Conservation (phyloP, 2,329 filamentous ascomycete species). For the Cordyceps tenuipes region DNA sequence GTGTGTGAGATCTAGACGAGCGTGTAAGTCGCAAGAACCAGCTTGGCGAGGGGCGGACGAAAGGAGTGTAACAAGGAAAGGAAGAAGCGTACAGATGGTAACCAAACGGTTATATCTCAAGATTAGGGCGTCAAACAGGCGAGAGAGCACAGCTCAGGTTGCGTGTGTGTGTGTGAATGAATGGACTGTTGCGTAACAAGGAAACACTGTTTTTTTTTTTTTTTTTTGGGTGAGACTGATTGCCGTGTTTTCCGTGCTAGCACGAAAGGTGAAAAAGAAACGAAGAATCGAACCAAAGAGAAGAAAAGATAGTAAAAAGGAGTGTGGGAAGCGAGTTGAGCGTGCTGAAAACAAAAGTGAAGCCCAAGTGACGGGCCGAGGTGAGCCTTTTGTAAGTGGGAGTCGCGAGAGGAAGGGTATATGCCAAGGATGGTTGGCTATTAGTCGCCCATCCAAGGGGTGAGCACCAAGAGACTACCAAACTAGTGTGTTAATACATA, state of each 20-base stretch:
- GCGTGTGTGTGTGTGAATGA: neutral
- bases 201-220: neutral
- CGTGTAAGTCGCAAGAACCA: constrained; percentile 7
- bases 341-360: constrained; percentile 4
- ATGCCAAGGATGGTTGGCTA: neutral
- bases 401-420: neutral
- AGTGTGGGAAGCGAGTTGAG: neutral
- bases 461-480: too few species aligned
- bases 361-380: neutral
- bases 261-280: neutral
- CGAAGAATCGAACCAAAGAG: neutral
- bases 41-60: neutral
- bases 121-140: neutral
- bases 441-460: neutral
- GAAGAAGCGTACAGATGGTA: neutral
- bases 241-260: neutral
- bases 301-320: neutral
- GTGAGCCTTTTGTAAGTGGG: constrained; percentile 2
- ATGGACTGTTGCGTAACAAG: neutral
- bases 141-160: neutral
- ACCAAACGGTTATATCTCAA: neutral
- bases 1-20: neutral
- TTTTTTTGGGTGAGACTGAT: neutral
- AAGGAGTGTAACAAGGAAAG: neutral
- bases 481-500: too few species aligned